A percentile compares a stretch with the other conserved stretches of the same genome.
Evolutionary conservation across 2,329 filamentous ascomycete species (phyloP).

Genomic region (Fusarium algeriense): DNA sequence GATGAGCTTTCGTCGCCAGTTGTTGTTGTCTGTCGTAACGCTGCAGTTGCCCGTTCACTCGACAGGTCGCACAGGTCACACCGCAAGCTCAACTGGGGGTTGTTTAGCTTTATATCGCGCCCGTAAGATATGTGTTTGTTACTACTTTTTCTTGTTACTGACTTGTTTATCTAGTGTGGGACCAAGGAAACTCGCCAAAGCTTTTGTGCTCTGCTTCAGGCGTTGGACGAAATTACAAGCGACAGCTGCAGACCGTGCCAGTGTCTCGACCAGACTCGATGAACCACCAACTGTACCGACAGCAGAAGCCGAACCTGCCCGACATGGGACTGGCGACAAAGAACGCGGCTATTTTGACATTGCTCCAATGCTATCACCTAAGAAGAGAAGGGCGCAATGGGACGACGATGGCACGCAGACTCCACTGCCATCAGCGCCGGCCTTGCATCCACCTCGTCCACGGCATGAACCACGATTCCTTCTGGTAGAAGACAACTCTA

Average conservation of each 20-base stretch:
- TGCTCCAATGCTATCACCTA: background rate
- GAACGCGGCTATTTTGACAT: constrained; percentile 9
- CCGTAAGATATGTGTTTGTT: constrained; percentile 46
- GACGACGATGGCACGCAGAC: constrained; percentile 8
- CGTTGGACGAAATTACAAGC: constrained; percentile 45
- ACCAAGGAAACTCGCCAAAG: constrained; percentile 54
- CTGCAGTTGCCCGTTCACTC: constrained; percentile 46
- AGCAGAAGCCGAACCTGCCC: background rate
- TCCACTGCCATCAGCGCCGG: constrained; percentile 1
- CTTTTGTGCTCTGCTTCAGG: constrained; percentile 46
- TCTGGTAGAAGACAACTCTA: constrained; percentile 57
- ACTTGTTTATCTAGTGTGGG: constrained; percentile 48
- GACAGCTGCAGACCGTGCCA: constrained; percentile 17
- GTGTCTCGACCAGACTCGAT: constrained; percentile 27
- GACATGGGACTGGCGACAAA: background rate
- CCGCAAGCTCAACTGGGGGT: constrained; percentile 35
- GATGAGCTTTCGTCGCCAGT: constrained; percentile 36
- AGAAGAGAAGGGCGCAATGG: constrained; percentile 15
- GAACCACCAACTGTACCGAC: background rate
- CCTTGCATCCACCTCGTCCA: background rate
- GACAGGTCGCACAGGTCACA: constrained; percentile 36
- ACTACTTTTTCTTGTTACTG: background rate
- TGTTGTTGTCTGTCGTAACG: constrained; percentile 52
- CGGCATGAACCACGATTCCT: constrained; percentile 42
- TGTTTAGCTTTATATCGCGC: constrained; percentile 54